phyloP scores from a whole-genome alignment of 129 eudicot species.

The Artemisia annua region DNA sequence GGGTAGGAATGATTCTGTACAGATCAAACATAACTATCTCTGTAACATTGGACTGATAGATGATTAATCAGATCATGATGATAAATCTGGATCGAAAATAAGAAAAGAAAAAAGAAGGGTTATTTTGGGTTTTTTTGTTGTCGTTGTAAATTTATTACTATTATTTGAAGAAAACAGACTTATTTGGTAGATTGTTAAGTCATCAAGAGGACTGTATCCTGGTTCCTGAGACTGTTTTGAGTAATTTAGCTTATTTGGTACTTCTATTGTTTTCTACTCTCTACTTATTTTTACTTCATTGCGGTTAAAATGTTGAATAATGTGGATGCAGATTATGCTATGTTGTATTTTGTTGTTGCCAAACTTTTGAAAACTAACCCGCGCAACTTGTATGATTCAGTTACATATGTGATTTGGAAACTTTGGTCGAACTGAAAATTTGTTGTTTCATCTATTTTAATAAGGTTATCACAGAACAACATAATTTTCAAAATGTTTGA shows the following conservation, averaged over 20 bases:
- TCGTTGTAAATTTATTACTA: constrained; percentile 7
- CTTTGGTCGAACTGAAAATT: too few relatives aligned
- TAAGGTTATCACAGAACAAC: too few relatives aligned
- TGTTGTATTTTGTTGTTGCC: too few relatives aligned
- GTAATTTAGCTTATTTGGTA: neutral
- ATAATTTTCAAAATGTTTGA: too few relatives aligned
- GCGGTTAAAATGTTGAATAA: neutral
- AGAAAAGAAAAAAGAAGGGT: constrained; percentile 23
- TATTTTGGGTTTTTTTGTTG: constrained; percentile 23
- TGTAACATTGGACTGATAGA: constrained; percentile 37
- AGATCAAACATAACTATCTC: constrained; percentile 39
- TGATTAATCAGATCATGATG: constrained; percentile 38
- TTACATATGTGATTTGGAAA: too few relatives aligned
- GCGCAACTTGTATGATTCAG: too few relatives aligned
- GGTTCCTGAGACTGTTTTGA: constrained; percentile 11
- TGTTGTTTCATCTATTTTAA: too few relatives aligned
- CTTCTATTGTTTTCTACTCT: neutral
- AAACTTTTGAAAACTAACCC: too few relatives aligned
- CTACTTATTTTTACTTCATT: neutral
- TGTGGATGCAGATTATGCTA: neutral
- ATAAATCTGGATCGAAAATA: constrained; percentile 37
- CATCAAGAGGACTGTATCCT: constrained; percentile 30
- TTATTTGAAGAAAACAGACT: constrained; percentile 11
- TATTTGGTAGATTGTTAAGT: constrained; percentile 16
- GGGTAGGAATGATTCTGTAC: constrained; percentile 46